Evolutionary conservation across 148 eudicot species (phyloP).

Genomic region (Chenopodium formosanum): DNA sequence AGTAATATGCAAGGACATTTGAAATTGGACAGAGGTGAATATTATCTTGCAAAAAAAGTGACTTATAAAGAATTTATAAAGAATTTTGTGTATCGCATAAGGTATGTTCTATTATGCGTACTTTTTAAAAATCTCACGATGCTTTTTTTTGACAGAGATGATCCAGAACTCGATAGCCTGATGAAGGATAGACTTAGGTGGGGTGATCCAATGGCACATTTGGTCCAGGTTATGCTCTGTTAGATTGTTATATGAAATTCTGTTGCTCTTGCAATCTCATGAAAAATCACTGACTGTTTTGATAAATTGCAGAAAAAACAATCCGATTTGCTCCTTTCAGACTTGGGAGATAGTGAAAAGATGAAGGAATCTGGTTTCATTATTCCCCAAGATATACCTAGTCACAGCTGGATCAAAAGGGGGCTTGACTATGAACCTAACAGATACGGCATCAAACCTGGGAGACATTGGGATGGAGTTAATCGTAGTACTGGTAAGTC

Average conservation of each 20-base stretch:
- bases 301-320: constrained; percentile 38
- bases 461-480: constrained; percentile 99
- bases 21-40: background rate
- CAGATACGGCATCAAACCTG: constrained; percentile 89
- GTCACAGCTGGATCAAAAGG: constrained; percentile 79
- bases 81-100: background rate
- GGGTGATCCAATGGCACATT: constrained; percentile 99
- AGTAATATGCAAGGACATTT: background rate
- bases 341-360: constrained; percentile 69
- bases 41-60: background rate
- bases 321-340: constrained; percentile 42
- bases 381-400: constrained; percentile 78
- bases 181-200: constrained; percentile 77
- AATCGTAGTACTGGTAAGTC: constrained; percentile 85
- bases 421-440: constrained; percentile 74
- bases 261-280: background rate
- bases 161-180: constrained; percentile 57
- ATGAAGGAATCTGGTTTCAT: constrained; percentile 91
- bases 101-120: background rate
- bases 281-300: background rate
- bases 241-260: background rate
- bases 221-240: constrained; percentile 58
- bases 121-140: background rate
- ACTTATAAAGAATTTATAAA: background rate
- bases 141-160: constrained; percentile 39